Base-by-base conservation (phyloP, 768 basidiomycete genomes). In the Kwoniella heveanensis region DNA sequence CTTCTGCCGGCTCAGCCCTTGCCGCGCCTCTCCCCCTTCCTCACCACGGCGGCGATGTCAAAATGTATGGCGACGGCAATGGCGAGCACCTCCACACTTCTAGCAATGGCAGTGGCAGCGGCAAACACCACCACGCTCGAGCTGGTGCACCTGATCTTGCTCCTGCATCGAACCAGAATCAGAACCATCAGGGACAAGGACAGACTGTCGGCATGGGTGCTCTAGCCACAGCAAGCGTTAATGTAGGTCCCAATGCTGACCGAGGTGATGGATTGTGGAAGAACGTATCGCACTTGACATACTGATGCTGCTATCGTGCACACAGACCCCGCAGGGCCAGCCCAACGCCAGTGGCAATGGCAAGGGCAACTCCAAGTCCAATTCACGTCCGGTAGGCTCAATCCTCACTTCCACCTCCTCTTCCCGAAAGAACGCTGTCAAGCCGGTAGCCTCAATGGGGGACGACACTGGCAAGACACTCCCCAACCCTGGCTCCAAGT, bases 21-120 rank as follows among this genome's bases (percentile, higher is more conserved):
- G 66, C 57, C 24, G 66, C 62, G 7, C 66, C 66, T 24, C 36
- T 66, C 25, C 62, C 62, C 17, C 30, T 48, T 22, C 56, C 39
- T 46, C 56, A 57, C 21, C 36, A 17, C 39, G 10, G 19, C 39
- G 15, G 15, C 15, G 39, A 44, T 10, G 39, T 44, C 39, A 44
- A 44, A 3, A 36, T 44, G 39, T 17, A 44, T 17, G 10, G 19
- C 32, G 27, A 22, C 19, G 27, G 17, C 19, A 19, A 24, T 17
- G 29, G 12, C 32, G 52, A 32, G 19, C 52, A 57, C 37, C 30
- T 12, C n/a, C 17, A 22, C 46, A n/a, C 19, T 48, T 6, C 19
- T 10, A 50, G 24, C 27, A 50, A 50, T 50, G n/a, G 26, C 1
- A 27, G 19, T 50, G n/a, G 26, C 1, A 27, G 19, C 9, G 57